Evolutionary conservation across 352 stramenopile species (phyloP), one percentile per base, ranked within the genome.

Genomic region (Globisporangium echinulatum): DNA sequence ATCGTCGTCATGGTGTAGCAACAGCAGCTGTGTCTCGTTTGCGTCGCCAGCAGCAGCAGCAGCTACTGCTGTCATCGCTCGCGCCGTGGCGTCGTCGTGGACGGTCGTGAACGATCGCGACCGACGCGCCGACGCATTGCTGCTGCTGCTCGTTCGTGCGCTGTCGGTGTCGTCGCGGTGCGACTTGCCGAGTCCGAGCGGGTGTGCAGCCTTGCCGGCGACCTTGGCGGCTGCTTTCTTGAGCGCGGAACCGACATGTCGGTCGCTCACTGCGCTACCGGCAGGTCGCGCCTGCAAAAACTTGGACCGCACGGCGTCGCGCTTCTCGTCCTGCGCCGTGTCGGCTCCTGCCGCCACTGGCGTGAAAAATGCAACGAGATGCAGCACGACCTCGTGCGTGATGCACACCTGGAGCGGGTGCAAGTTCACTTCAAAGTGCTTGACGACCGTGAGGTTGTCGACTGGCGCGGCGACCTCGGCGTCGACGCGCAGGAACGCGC

Each of bases 351-450:
- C 7, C 40, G 40, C 40, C 11, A 13, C 11, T 44, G 40, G 7
- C 3, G 40, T 44, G 52, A 88, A 84, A 54, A 91, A 92, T 1
- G 67, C 53, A 4, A 87, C 61, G 33, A 92, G 60, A 49, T 92
- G 82, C 15, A 89, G 61, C 38, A 95, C 82, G 11, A 89, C 69
- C 37, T 92, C 81, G 14, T 92, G 82, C 1, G 85, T 90, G 49
- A 95, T 69, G 54, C 82, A 92, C 38, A 95, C 74, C 63, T 95
- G 82, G n/a, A 95, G 74, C 5, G 85, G 85, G 49, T 91, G 82
- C 2, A 92, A 75, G 40, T 95, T 95, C 37, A 95, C 64, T 65
- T 93, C 83, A 62, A 93, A 92, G 70, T 92, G 85, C 46, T 90
- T 76, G 9, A 94, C 70, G 37, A 94, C 57, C 15, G 75, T 85